phyloP scores from a whole-genome alignment of 2,329 filamentous ascomycete genomes.

The Fusarium succisae region DNA sequence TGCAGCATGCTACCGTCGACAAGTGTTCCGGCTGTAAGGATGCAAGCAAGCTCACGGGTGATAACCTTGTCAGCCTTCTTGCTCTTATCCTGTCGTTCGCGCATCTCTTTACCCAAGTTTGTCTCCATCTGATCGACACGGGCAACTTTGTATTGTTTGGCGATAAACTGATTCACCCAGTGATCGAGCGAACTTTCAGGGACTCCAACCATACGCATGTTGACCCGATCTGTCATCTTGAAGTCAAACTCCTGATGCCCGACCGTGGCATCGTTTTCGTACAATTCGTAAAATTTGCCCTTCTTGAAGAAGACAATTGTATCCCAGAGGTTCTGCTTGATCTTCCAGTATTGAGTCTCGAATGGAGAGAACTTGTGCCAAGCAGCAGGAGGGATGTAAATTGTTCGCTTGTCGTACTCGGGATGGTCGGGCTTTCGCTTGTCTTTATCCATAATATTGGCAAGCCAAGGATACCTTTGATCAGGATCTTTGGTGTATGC shows the following conservation, averaged over 20 bases:
- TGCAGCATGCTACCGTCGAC: conserved; percentile 98
- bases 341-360: conserved; percentile 99
- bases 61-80: conserved; percentile 95
- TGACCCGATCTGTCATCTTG: conserved; percentile 96
- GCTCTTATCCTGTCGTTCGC: conserved; percentile 78
- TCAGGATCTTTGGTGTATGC: conserved; percentile 85
- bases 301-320: conserved; percentile 99
- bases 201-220: conserved; percentile 99
- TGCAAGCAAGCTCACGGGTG: conserved; percentile 86
- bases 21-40: conserved; percentile 90
- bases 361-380: conserved; percentile 90
- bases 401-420: conserved; percentile 88
- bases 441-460: conserved; percentile 85
- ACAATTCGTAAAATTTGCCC: conserved; percentile 98
- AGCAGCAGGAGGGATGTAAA: conserved; percentile 86
- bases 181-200: conserved; percentile 94
- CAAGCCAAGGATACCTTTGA: conserved; percentile 89
- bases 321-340: conserved; percentile 97
- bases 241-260: conserved; percentile 97
- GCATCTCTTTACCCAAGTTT: conserved; percentile 96
- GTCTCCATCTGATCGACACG: conserved; percentile 97
- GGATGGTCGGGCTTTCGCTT: conserved; percentile 80
- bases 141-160: conserved; percentile 97
- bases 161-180: conserved; percentile 98
- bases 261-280: conserved; percentile 96